These are phyloP conservation scores for Phytophthora sansomeana DNA, from an alignment of 352 stramenopile genomes.

Conservation along the genomic window DNA sequence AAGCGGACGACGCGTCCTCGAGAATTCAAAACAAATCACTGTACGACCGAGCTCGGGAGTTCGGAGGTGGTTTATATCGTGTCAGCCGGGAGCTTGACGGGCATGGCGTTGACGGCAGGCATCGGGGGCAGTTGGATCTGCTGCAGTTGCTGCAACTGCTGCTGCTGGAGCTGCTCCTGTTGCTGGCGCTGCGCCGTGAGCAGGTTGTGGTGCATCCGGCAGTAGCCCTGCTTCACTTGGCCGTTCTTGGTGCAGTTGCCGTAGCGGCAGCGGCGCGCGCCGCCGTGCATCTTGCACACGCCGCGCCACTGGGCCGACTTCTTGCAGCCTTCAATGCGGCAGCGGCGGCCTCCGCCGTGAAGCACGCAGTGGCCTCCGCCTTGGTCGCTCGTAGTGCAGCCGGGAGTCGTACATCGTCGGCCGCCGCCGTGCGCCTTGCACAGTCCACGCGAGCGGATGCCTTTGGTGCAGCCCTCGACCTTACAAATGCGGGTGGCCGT, in stretches of 20 bases:
- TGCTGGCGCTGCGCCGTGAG: constrained; percentile 53
- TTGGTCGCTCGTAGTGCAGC: constrained; percentile 87
- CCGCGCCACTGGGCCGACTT: constrained; percentile 86
- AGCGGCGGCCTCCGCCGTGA: constrained; percentile 83
- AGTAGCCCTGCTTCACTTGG: constrained; percentile 84
- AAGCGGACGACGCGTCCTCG: constrained; percentile 13
- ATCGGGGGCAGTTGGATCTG: constrained; percentile 11
- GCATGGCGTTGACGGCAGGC: constrained; percentile 1
- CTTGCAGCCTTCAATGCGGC: constrained; percentile 77
- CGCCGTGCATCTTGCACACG: constrained; percentile 88
- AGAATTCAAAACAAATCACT: constrained; percentile 20
- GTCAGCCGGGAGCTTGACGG: constrained; percentile 30
- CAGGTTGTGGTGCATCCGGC: constrained; percentile 77
- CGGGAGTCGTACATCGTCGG: constrained; percentile 78
- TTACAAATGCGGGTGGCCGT: constrained; percentile 73
- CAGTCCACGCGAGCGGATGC: constrained; percentile 78
- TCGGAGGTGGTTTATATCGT: constrained; percentile 39
- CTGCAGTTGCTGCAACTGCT: constrained; percentile 27
- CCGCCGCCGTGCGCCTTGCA: constrained; percentile 88
- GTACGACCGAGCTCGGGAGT: constrained; percentile 34
- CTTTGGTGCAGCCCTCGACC: constrained; percentile 75
- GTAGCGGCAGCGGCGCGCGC: constrained; percentile 77
- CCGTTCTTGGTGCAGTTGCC: constrained; percentile 85
- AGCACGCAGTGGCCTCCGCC: constrained; percentile 86
- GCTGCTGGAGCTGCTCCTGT: constrained; percentile 46